Evolutionary conservation across 176 grass and related monocot genomes (phyloP).

Genomic region (Coix lacrymajobi): DNA sequence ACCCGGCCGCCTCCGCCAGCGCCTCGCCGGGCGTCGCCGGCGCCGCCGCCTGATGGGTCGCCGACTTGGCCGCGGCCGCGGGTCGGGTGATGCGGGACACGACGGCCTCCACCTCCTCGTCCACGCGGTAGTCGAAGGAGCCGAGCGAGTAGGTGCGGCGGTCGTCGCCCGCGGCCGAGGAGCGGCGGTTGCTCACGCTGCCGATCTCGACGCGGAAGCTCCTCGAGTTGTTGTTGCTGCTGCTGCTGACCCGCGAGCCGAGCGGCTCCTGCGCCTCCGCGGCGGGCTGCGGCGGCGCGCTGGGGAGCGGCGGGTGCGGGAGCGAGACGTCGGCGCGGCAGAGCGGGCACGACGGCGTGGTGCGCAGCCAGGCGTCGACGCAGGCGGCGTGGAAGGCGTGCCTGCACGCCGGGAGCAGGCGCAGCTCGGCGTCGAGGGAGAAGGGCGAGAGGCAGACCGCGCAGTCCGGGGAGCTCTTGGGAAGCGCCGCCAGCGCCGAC

Average conservation of each 20-base stretch:
- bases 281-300: background rate
- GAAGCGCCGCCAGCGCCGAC: slow-evolving; percentile 55
- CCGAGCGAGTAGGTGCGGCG: slow-evolving; percentile 68
- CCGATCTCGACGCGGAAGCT: slow-evolving; percentile 89
- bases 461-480: slow-evolving; percentile 87
- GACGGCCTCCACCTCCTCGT: slow-evolving; percentile 86
- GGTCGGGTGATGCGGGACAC: slow-evolving; percentile 37
- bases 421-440: slow-evolving; percentile 63
- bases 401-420: slow-evolving; percentile 78
- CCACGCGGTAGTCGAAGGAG: slow-evolving; percentile 80
- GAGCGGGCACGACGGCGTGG: slow-evolving; percentile 81
- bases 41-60: background rate
- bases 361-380: slow-evolving; percentile 87
- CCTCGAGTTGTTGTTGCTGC: slow-evolving; percentile 33
- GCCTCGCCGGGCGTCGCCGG: slow-evolving; percentile 41
- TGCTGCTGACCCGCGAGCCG: background rate
- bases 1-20: slow-evolving; percentile 65
- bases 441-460: slow-evolving; percentile 87
- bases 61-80: slow-evolving; percentile 30
- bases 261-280: background rate
- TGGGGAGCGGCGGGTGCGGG: slow-evolving; percentile 53
- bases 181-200: slow-evolving; percentile 54
- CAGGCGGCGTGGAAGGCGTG: slow-evolving; percentile 88
- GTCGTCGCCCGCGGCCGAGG: background rate
- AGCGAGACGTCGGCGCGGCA: slow-evolving; percentile 71